These are phyloP conservation scores for Podaxis rugospora DNA, from an alignment of 768 basidiomycete genomes.

Conservation along the genomic window DNA sequence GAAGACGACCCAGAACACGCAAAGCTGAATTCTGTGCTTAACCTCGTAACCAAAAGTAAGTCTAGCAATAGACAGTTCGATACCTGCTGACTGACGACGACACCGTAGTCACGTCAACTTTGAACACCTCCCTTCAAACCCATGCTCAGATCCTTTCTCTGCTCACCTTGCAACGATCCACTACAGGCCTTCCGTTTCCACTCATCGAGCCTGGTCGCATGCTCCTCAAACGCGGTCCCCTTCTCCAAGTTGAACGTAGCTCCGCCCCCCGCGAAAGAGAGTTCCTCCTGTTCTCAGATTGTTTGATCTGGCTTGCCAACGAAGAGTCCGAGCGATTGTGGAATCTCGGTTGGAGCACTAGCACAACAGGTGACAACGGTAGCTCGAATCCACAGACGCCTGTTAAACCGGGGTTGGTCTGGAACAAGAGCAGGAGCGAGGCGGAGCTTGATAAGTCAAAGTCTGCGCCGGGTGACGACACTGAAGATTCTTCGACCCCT, in stretches of 20 bases:
- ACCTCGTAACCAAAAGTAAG: conserved; percentile 72
- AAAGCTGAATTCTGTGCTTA: conserved; percentile 54
- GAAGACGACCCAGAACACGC: conserved; percentile 63
- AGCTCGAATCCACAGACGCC: conserved; percentile 15
- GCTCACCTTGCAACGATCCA: conserved; percentile 75
- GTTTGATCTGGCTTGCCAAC: conserved; percentile 70
- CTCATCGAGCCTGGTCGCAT: conserved; percentile 79
- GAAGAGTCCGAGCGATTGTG: conserved; percentile 26
- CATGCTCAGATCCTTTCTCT: conserved; percentile 75
- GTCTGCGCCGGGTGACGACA: background rate
- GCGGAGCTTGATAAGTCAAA: conserved; percentile 29
- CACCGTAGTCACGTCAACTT: conserved; percentile 61
- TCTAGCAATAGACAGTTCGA: conserved; percentile 13
- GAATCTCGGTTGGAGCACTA: conserved; percentile 30
- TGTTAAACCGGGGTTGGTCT: conserved; percentile 25
- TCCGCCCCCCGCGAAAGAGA: conserved; percentile 53
- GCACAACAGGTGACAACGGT: conserved; percentile 20
- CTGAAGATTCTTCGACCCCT: background rate
- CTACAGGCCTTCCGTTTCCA: conserved; percentile 70
- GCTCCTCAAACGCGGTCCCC: conserved; percentile 62
- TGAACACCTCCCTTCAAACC: conserved; percentile 75
- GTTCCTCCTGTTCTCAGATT: conserved; percentile 82
- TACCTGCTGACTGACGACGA: background rate
- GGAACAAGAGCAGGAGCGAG: conserved; percentile 58
- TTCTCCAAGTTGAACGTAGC: conserved; percentile 54